These are phyloP conservation scores for Podaxis sp. DNA, from an alignment of 768 basidiomycete genomes.

Conservation along the genomic window DNA sequence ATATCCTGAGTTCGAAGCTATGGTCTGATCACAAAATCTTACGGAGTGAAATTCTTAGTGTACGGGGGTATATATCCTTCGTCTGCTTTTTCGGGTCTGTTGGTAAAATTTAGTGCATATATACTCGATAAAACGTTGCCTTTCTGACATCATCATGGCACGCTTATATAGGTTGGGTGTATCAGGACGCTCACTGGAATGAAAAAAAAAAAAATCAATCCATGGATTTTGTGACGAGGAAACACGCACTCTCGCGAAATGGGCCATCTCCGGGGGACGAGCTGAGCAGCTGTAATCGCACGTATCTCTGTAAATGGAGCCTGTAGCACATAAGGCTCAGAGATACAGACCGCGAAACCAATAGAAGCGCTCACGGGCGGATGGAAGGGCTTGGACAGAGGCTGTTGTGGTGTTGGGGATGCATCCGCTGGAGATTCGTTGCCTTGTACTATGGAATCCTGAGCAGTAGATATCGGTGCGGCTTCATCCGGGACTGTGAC, in stretches of 20 bases:
- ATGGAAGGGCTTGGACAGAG: background rate
- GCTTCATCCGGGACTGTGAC: background rate
- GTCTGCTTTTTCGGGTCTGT: constrained; percentile 14
- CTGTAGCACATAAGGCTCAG: background rate
- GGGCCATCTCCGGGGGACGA: constrained; percentile 13
- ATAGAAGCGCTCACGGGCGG: background rate
- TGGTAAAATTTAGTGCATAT: background rate
- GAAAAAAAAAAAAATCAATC: no score
- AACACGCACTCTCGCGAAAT: background rate
- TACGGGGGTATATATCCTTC: constrained; percentile 15
- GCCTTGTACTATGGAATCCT: background rate
- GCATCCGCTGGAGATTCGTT: background rate
- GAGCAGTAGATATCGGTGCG: background rate
- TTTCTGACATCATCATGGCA: constrained; percentile 5
- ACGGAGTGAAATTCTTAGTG: constrained; percentile 13
- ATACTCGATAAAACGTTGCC: background rate
- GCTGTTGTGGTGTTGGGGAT: background rate
- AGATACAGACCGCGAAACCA: background rate
- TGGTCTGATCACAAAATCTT: background rate
- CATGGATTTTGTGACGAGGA: background rate
- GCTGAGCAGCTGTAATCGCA: constrained; percentile 14
- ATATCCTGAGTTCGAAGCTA: background rate
- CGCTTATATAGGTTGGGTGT: background rate
- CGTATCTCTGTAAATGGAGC: constrained; percentile 1
- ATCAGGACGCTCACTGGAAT: background rate